phyloP scores from a whole-genome alignment of 257 asterid species.

The Capsicum baccatum region DNA sequence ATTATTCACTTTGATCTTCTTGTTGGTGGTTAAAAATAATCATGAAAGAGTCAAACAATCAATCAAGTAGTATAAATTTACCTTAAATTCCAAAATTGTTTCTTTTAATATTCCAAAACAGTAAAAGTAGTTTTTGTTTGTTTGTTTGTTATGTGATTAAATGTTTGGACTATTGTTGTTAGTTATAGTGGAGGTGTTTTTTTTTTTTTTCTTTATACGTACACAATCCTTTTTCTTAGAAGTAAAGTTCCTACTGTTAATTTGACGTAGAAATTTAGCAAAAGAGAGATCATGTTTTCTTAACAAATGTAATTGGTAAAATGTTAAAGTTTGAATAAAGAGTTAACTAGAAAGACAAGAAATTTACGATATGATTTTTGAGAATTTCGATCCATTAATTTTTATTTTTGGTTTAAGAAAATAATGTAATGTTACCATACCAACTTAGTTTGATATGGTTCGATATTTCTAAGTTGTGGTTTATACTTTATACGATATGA shows the following conservation, averaged over 20 bases:
- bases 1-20: neutral
- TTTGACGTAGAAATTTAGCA: constrained; percentile 23
- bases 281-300: neutral
- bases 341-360: neutral
- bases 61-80: neutral
- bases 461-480: neutral
- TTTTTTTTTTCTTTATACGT: neutral
- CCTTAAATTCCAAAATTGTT: neutral
- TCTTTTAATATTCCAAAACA: neutral
- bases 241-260: neutral
- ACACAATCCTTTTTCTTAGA: constrained; percentile 5
- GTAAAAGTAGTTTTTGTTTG: neutral
- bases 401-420: neutral
- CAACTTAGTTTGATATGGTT: neutral
- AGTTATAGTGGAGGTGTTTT: neutral
- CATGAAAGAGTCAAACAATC: neutral
- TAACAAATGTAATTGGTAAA: neutral
- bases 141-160: neutral
- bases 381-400: neutral
- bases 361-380: neutral
- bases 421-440: neutral
- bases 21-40: neutral
- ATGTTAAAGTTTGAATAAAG: neutral
- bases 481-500: neutral
- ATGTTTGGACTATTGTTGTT: neutral